A percentile compares a stretch with the other conserved stretches of the same genome.
phyloP scores from a whole-genome alignment of 148 eudicot species.

The Chenopodium album region DNA sequence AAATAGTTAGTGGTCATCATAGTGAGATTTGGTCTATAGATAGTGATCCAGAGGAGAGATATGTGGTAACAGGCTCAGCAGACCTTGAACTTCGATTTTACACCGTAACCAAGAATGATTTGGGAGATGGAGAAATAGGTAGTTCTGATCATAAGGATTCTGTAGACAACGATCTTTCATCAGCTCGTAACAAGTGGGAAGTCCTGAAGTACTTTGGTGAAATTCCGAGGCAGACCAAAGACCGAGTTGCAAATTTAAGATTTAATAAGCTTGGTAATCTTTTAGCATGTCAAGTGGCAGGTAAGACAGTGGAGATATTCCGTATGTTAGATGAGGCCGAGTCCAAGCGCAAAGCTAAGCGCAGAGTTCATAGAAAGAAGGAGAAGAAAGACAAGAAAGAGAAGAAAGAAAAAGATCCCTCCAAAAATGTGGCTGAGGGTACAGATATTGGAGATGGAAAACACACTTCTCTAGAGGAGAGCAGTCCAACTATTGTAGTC shows the following conservation, averaged over 20 bases:
- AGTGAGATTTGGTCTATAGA: constrained; percentile 96
- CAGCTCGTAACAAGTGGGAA: constrained; percentile 66
- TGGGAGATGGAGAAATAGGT: constrained; percentile 33
- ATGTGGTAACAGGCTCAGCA: constrained; percentile 83
- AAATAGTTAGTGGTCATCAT: constrained; percentile 93
- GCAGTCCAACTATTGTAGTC: constrained; percentile 43
- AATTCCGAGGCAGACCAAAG: constrained; percentile 72
- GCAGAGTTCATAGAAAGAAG: constrained; percentile 78
- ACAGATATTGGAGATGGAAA: constrained; percentile 44
- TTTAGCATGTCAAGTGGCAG: constrained; percentile 92
- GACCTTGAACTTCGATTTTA: constrained; percentile 87
- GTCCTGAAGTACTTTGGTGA: constrained; percentile 86
- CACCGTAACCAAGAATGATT: constrained; percentile 47
- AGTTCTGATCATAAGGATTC: constrained; percentile 32
- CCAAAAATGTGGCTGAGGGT: constrained; percentile 45
- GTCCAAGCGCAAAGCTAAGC: constrained; percentile 84
- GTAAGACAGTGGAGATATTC: constrained; percentile 83
- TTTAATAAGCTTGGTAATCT: constrained; percentile 73
- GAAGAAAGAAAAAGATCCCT: constrained; percentile 12
- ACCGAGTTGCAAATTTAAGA: constrained; percentile 79
- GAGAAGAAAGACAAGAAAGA: constrained; percentile 53
- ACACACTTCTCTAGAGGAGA: constrained; percentile 38
- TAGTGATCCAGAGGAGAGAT: constrained; percentile 75
- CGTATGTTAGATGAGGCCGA: constrained; percentile 80
- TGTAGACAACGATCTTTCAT: constrained; percentile 25